phyloP scores from a whole-genome alignment of 2,329 filamentous ascomycete genomes.

The Claviceps sorghi region DNA sequence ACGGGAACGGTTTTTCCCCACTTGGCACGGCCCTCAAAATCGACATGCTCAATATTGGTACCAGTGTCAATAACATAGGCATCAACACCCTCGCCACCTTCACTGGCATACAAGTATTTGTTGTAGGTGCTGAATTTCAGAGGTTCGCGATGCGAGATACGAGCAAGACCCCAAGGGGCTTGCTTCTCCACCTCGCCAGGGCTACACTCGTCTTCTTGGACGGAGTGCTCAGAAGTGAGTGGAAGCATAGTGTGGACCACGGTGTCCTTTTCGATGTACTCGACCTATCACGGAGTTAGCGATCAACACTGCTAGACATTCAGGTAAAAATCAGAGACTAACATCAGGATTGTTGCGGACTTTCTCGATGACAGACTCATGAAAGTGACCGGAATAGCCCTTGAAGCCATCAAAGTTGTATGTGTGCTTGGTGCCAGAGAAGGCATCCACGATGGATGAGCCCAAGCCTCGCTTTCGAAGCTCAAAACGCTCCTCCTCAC shows the following conservation, averaged over 20 bases:
- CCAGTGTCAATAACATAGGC: constrained; percentile 98
- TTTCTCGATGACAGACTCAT: constrained; percentile 82
- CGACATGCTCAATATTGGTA: constrained; percentile 83
- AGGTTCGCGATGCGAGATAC: constrained; percentile 85
- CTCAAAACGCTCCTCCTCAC: constrained; percentile 60
- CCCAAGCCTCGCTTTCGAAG: constrained; percentile 79
- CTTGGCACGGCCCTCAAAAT: constrained; percentile 87
- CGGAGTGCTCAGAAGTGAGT: constrained; percentile 24
- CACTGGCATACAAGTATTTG: constrained; percentile 86
- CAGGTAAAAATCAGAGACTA: constrained; percentile 33
- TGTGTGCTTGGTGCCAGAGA: constrained; percentile 84
- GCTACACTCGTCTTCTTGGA: constrained; percentile 28
- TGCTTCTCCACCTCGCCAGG: constrained; percentile 60
- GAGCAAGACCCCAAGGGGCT: constrained; percentile 95
- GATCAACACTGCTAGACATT: not conserved
- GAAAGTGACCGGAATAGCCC: constrained; percentile 93
- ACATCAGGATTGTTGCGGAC: constrained; percentile 93
- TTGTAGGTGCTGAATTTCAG: constrained; percentile 89
- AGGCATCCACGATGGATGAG: constrained; percentile 52
- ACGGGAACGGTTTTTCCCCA: constrained; percentile 95
- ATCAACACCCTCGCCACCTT: constrained; percentile 93
- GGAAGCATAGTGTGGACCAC: constrained; percentile 68
- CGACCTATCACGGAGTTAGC: constrained; percentile 47
- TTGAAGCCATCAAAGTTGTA: constrained; percentile 80
- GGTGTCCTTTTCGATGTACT: constrained; percentile 90